These are phyloP conservation scores for Filobasidium floriforme DNA, from an alignment of 768 basidiomycete species.

Conservation along the genomic window DNA sequence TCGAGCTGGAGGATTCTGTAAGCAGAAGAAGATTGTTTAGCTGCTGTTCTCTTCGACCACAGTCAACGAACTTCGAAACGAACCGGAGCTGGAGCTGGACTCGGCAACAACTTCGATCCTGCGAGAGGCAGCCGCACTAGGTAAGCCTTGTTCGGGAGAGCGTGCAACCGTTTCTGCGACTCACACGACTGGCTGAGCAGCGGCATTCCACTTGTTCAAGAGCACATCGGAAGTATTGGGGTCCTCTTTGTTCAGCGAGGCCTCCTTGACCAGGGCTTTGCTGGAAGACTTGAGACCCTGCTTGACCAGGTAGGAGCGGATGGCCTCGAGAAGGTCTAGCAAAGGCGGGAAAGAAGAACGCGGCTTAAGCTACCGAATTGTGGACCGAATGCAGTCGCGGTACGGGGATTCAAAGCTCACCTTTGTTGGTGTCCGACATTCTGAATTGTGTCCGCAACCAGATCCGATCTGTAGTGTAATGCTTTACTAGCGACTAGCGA, in stretches of 20 bases:
- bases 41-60: background rate
- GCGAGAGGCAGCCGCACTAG: slow-evolving; percentile 8
- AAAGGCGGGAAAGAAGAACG: background rate
- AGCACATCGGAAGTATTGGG: slow-evolving; percentile 16
- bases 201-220: slow-evolving; percentile 18
- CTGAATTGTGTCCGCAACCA: background rate
- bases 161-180: background rate
- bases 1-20: slow-evolving; percentile 13
- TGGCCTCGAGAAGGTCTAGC: slow-evolving; percentile 37
- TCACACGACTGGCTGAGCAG: slow-evolving; percentile 28
- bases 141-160: background rate
- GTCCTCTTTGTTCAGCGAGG: slow-evolving; percentile 20
- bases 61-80: background rate
- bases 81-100: slow-evolving; percentile 14
- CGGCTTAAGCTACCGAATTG: background rate
- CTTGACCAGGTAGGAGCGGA: slow-evolving; percentile 37
- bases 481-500: too few relatives aligned
- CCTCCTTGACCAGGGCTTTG: slow-evolving; percentile 40
- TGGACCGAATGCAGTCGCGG: too few relatives aligned
- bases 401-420: background rate
- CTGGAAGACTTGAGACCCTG: slow-evolving; percentile 35
- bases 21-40: slow-evolving; percentile 14
- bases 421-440: slow-evolving; percentile 1
- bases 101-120: background rate
- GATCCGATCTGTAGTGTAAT: too few relatives aligned